Base-by-base conservation (phyloP, 257 asterid species). In the Jasminum sambac region DNA sequence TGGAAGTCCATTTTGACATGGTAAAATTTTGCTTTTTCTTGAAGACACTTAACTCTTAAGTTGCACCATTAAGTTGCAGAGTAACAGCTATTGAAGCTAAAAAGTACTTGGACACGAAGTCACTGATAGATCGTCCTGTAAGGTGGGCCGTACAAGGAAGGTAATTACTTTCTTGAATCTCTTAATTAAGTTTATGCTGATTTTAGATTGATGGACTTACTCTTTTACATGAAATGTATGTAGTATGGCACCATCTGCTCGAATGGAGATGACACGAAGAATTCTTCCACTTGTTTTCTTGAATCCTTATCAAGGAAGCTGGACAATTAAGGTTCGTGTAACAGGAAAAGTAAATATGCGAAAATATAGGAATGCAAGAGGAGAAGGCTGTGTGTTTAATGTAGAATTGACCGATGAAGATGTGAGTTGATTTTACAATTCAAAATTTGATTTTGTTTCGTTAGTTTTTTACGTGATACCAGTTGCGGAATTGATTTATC, bases 301-400 rank as follows among this genome's bases (percentile, higher is more conserved):
- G 79, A 91, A 89, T 77, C 99, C 98, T 43, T 95, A 95, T 72
- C 97, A 91, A 77, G 96, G 97, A 62, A 89, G 68, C 61, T 95
- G 99, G 99, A 91, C 95, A 0, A 95, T 91, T 3, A 86, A 90
- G 60, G 99, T 95, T 26, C 77, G 97, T 11, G 96, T 89, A 36
- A 91, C 99, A 0, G 68, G 84, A 64, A 95, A 95, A 71, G 99
- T 97, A 11, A 85, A 63, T 72, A 82, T 91, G 96, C 74, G 98
- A 2, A 30, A 81, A 6, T 91, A 88, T 82, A 88, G 70, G 78
- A 95, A 91, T 84, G 90, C 91, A 55, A 80, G 89, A 75, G 98
- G 99, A 17, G 97, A 91, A 77, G 99, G 99, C 6, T 87, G 96
- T 67, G 97, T 95, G n/a, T 95, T 95, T 85, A 95, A 95, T 78